Conservation (phyloP, 2,329 filamentous ascomycete species). For the Didymella arachidicola region DNA sequence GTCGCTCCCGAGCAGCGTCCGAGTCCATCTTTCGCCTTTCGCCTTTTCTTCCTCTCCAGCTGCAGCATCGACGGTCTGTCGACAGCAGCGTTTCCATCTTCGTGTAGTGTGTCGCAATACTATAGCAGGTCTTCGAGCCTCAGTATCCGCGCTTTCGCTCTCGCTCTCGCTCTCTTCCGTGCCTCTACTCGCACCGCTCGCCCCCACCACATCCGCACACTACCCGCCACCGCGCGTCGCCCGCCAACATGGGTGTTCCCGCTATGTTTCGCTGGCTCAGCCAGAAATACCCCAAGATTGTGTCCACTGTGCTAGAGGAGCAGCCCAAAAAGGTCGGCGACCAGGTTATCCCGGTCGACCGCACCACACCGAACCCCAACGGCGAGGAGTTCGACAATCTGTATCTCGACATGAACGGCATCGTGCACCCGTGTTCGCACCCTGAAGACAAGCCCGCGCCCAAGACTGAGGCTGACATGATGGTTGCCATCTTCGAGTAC, state of each 20-base stretch:
- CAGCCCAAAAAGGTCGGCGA: constrained; percentile 83
- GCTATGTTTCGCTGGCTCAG: constrained; percentile 96
- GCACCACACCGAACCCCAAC: constrained; percentile 87
- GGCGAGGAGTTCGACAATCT: constrained; percentile 98
- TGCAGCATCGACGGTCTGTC: constrained; percentile 27
- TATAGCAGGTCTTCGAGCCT: constrained; percentile 25
- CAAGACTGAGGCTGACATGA: constrained; percentile 97
- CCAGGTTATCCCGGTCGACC: constrained; percentile 82
- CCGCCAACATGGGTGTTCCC: constrained; percentile 81
- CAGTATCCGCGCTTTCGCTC: constrained; percentile 29
- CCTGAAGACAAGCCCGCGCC: constrained; percentile 92
- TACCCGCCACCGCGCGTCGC: constrained; percentile 30
- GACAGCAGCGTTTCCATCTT: constrained; percentile 20
- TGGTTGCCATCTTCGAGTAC: constrained; percentile 97
- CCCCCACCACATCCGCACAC: constrained; percentile 12
- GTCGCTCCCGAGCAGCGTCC: constrained; percentile 16
- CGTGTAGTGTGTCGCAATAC: constrained; percentile 30
- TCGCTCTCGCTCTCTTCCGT: constrained; percentile 24
- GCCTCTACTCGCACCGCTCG: constrained; percentile 10
- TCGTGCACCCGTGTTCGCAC: constrained; percentile 98
- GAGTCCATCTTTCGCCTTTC: constrained; percentile 14
- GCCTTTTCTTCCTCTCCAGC: constrained; percentile 10
- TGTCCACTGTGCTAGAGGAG: constrained; percentile 89
- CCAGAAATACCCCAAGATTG: constrained; percentile 97
- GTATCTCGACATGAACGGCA: constrained; percentile 99